Evolutionary conservation across 2,329 filamentous ascomycete species (phyloP), one percentile per base, ranked within the genome.

Genomic region (Botryotinia narcissicola): DNA sequence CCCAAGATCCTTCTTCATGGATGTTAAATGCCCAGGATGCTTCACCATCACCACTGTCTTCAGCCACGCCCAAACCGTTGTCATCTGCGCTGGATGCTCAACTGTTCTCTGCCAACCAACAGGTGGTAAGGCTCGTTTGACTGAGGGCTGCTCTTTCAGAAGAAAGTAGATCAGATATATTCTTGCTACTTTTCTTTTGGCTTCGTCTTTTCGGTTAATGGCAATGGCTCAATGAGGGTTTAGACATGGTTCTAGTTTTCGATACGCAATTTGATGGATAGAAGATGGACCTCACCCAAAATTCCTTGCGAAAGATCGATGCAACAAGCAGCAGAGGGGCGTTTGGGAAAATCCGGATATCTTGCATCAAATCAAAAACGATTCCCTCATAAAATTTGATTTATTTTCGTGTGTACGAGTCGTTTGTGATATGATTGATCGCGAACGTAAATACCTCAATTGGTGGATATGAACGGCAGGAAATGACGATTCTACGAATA

Each of bases 1-100:
- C 80, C 96, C 96, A 83, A 94, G 96, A 86, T 98, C 95, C 81
- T 99, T 98, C 93, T 99, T 99, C 93, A 99, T 99, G 96, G 96
- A 99, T 85, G 96, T 99, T 90, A 99, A 99, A 93, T 99, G 96
- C 93, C 96, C 96, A 85, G 96, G 96, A 83, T 99, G 96, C 93
- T 99, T 98, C 92, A 98, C 95, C 86, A 99, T 99, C 91, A 99
- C 96, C 86, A 99, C 96, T 86, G 96, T 99, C 87, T 99, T 98
- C 93, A 98, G 95, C 78, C 96, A 99, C 91, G 96, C 96, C 86
- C 96, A 99, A 91, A 99, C 96, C 85, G 96, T 99, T 85, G 96
- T 99, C 86, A 97, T 98, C 90, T 99, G 96, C 92, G 94, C 94
- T 84, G 96, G 96, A 83, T 99, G 96, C 93, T 97, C 95, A 83